Percentiles rank a stretch among this genome's conserved stretches.
Conservation (phyloP, 768 basidiomycete species). For the Phaeotremella skinneri region DNA sequence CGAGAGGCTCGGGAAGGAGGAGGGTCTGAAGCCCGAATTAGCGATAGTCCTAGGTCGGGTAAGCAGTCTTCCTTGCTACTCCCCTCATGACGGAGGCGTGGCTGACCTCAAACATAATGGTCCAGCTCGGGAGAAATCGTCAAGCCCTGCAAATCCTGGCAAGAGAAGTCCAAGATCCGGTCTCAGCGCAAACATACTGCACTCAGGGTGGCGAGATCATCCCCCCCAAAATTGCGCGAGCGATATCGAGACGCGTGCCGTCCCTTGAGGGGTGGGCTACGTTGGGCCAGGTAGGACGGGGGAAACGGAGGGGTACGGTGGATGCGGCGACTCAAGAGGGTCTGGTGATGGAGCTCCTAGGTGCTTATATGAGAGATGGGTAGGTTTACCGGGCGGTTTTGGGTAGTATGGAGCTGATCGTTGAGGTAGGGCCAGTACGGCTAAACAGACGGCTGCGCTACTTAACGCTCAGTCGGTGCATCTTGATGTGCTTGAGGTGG, state of each 20-base stretch:
- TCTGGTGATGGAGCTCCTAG: slow-evolving; percentile 67
- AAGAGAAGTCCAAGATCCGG: slow-evolving; percentile 66
- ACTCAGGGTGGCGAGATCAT: slow-evolving; percentile 74
- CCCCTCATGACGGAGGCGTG: background rate
- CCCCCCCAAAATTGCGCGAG: slow-evolving; percentile 59
- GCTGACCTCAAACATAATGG: slow-evolving; percentile 8
- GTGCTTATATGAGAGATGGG: slow-evolving; percentile 79
- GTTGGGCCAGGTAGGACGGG: slow-evolving; percentile 51
- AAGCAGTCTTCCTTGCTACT: slow-evolving; percentile 26
- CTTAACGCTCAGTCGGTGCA: slow-evolving; percentile 77
- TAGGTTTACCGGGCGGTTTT: slow-evolving; percentile 51
- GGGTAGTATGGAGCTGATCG: background rate
- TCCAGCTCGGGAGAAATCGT: slow-evolving; percentile 61
- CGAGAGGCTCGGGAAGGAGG: slow-evolving; percentile 57
- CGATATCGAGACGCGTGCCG: slow-evolving; percentile 57
- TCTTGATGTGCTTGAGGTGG: slow-evolving; percentile 73
- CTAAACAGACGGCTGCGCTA: slow-evolving; percentile 64
- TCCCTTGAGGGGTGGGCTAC: slow-evolving; percentile 61
- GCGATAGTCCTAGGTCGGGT: slow-evolving; percentile 81
- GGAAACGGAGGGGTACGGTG: slow-evolving; percentile 50
- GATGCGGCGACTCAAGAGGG: slow-evolving; percentile 59
- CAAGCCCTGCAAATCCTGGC: slow-evolving; percentile 68
- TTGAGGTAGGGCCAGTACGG: slow-evolving; percentile 56
- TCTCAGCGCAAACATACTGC: slow-evolving; percentile 83
- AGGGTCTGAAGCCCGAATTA: slow-evolving; percentile 66